Evolutionary conservation across 371 early-diverging fungal genomes (phyloP).

Genomic region (Synchytrium microbalum): DNA sequence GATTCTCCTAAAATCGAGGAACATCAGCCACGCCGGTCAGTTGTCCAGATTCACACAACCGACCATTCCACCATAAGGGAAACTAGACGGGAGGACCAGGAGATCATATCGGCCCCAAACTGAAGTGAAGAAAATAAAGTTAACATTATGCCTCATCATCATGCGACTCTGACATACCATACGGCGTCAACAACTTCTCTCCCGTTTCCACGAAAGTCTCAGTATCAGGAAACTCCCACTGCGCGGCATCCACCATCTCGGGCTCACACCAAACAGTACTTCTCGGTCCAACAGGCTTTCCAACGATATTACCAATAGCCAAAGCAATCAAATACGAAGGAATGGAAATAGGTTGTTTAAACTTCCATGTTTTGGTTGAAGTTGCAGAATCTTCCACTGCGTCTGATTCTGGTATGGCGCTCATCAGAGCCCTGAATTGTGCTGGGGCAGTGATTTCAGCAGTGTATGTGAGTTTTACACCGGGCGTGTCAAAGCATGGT

Average conservation of each 20-base stretch:
- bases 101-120: slow-evolving; percentile 96
- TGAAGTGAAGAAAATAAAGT: too few species aligned
- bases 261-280: slow-evolving; percentile 94
- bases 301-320: slow-evolving; percentile 79
- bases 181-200: slow-evolving; percentile 75
- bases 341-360: slow-evolving; percentile 33
- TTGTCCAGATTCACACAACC: too few species aligned
- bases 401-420: slow-evolving; percentile 29
- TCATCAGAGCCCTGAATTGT: slow-evolving; percentile 53
- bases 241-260: slow-evolving; percentile 78
- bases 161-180: slow-evolving; percentile 43
- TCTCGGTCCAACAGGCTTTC: slow-evolving; percentile 78
- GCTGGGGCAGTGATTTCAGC: slow-evolving; percentile 67
- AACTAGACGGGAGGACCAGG: slow-evolving; percentile 56
- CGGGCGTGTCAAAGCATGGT: slow-evolving; percentile 89
- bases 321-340: slow-evolving; percentile 88
- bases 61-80: slow-evolving; percentile 96
- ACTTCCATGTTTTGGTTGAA: slow-evolving; percentile 23
- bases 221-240: slow-evolving; percentile 91
- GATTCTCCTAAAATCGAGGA: slow-evolving; percentile 90
- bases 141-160: slow-evolving; percentile 6
- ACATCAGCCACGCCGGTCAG: slow-evolving; percentile 88
- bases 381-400: slow-evolving; percentile 19
- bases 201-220: slow-evolving; percentile 80
- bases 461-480: slow-evolving; percentile 78